phyloP scores from a whole-genome alignment of 768 basidiomycete species.

The Panellus pusillus region DNA sequence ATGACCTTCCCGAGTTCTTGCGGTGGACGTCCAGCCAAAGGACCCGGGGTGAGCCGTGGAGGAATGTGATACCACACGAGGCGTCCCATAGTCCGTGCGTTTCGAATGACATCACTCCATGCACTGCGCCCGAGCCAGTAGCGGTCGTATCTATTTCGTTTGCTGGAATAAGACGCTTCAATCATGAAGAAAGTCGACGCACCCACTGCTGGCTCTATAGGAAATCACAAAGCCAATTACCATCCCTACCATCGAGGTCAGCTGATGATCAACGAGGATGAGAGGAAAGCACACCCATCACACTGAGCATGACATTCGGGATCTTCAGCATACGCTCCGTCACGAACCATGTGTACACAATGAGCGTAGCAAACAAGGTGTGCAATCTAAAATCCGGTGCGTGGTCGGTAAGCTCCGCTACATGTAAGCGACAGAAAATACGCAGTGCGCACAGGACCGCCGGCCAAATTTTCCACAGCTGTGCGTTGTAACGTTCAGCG shows the following conservation, averaged over 20 bases:
- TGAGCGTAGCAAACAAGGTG: slow-evolving; percentile 53
- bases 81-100: slow-evolving; percentile 48
- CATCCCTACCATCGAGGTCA: slow-evolving; percentile 33
- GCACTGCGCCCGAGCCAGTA: slow-evolving; percentile 58
- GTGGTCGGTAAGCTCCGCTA: too few relatives aligned
- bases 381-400: slow-evolving; percentile 38
- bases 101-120: slow-evolving; percentile 59
- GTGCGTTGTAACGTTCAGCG: too few relatives aligned
- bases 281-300: slow-evolving; percentile 45
- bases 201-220: slow-evolving; percentile 65
- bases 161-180: not conserved
- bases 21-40: slow-evolving; percentile 13
- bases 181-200: slow-evolving; percentile 16
- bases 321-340: slow-evolving; percentile 41
- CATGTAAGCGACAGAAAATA: not conserved
- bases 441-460: slow-evolving; percentile 48
- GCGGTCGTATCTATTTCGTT: slow-evolving; percentile 50
- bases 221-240: slow-evolving; percentile 67
- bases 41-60: slow-evolving; percentile 42
- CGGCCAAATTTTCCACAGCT: slow-evolving; percentile 72
- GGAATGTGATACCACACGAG: slow-evolving; percentile 67
- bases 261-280: not conserved
- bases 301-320: slow-evolving; percentile 58
- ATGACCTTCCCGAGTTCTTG: slow-evolving; percentile 39
- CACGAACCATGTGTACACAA: not conserved